Base-by-base conservation (phyloP, 306 rosid species). In the Citrullus mucosospermus region DNA sequence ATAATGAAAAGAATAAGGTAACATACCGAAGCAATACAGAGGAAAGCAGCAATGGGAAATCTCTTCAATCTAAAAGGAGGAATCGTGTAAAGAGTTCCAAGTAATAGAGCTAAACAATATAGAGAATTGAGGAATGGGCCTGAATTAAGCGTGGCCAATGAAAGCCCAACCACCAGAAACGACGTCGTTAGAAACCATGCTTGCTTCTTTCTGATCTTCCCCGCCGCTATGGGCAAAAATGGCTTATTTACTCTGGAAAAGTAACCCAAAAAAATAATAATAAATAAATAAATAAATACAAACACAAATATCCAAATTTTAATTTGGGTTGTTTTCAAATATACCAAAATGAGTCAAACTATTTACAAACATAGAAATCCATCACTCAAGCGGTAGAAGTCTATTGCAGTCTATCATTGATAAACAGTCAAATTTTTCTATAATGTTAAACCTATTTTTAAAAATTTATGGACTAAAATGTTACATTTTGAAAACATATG, bases 1-100 rank as follows among this genome's bases (percentile, higher is more conserved):
- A 61, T 63, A 75, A 76, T 30, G 75, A 16, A 77, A 77, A 39
- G 81, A 25, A 53, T 8, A 41, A 58, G 54, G 54, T 48, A 65
- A n/a, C 74, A 41, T 90, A 94, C 98, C 93, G 86, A 90, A 56
- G 97, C 96, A 83, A 94, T 94, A 81, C 92, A 92, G 80, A 94
- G 90, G 88, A 94, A 94, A 43, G 98, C 98, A 25, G 96, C 97
- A 71, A 94, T 85, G 58, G 98, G 97, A 82, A 87, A 94, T 77
- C 91, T 85, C 88, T 94, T 94, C 96, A 94, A 86, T 83, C 98
- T 88, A 78, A 92, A 80, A 1, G 98, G 98, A 84, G 97, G 97
- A 77, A 94, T 93, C 6, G 98, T 92, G 80, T 94, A 94, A 62
- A 92, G 86, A 85, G 96, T 94, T 75, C 98, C 98, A 46, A 94